Percentiles rank a stretch among this genome's conserved stretches.
These are phyloP conservation scores for Brassica rapa DNA, from an alignment of 345 rosid species.

Conservation along the genomic window DNA sequence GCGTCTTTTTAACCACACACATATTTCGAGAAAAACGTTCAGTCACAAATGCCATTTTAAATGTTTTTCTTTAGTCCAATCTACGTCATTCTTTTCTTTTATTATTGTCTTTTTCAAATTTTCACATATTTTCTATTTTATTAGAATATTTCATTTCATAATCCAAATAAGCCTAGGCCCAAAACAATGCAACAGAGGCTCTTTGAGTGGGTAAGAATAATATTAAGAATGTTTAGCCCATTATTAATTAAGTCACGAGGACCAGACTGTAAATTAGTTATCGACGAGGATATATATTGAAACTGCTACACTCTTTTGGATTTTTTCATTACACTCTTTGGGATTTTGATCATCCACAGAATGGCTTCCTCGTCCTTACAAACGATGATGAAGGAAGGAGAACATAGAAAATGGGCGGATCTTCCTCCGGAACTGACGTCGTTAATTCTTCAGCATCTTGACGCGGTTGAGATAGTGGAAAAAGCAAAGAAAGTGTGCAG, in stretches of 20 bases:
- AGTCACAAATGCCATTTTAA: constrained; percentile 34
- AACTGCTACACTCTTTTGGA: not conserved
- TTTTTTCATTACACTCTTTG: not conserved
- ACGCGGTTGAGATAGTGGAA: constrained; percentile 44
- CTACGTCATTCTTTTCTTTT: constrained; percentile 31
- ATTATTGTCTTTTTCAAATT: not conserved
- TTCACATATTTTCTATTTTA: not conserved
- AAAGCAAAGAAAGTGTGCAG: constrained; percentile 57
- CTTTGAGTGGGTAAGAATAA: not conserved
- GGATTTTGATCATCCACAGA: not conserved
- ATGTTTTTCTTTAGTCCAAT: constrained; percentile 30
- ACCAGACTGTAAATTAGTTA: not conserved
- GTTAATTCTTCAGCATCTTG: constrained; percentile 49
- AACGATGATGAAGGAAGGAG: not conserved
- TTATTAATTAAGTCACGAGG: not conserved
- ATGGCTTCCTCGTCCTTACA: not conserved
- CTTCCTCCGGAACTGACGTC: constrained; percentile 11
- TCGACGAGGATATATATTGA: not conserved
- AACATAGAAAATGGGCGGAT: not conserved
- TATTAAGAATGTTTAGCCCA: not conserved
- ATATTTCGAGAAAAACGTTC: constrained; percentile 38
- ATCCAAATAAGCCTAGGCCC: not conserved
- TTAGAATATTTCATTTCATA: not conserved
- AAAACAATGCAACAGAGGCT: not conserved
- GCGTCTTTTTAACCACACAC: constrained; percentile 31